Conservation (phyloP, 2,329 filamentous ascomycete genomes). For the Colletotrichum destructivum region DNA sequence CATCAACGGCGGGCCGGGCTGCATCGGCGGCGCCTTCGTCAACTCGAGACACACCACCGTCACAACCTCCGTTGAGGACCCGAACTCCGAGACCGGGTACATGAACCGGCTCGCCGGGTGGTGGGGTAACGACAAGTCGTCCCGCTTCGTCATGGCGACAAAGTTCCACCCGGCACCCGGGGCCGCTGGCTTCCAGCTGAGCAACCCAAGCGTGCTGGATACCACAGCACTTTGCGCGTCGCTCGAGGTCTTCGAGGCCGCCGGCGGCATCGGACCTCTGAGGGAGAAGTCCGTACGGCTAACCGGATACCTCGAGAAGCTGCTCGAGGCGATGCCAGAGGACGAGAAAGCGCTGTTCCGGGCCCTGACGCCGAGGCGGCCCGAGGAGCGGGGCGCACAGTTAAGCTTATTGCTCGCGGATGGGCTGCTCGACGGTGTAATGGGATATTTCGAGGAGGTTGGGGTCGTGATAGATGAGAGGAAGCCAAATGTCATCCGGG, state of each 20-base stretch:
- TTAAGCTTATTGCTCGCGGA: slow-evolving; percentile 77
- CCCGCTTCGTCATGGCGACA: slow-evolving; percentile 88
- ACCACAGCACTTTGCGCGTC: slow-evolving; percentile 79
- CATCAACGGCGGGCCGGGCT: slow-evolving; percentile 87
- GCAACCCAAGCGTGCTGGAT: slow-evolving; percentile 84
- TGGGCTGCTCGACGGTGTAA: slow-evolving; percentile 77
- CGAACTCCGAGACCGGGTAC: slow-evolving; percentile 63
- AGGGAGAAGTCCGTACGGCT: slow-evolving; percentile 77
- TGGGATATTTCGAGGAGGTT: slow-evolving; percentile 72
- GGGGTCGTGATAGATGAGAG: slow-evolving; percentile 86
- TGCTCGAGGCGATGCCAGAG: slow-evolving; percentile 61
- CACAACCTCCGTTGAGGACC: slow-evolving; percentile 54
- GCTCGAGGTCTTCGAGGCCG: slow-evolving; percentile 79
- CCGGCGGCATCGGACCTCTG: slow-evolving; percentile 73
- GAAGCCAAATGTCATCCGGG: slow-evolving; percentile 83
- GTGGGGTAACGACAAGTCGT: slow-evolving; percentile 87
- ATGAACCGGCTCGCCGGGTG: slow-evolving; percentile 82
- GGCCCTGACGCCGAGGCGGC: slow-evolving; percentile 77
- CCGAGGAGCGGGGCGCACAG: slow-evolving; percentile 80
- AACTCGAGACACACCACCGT: slow-evolving; percentile 81
- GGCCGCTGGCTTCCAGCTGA: slow-evolving; percentile 87
- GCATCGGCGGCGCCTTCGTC: slow-evolving; percentile 85
- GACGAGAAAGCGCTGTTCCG: slow-evolving; percentile 57
- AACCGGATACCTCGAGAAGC: slow-evolving; percentile 80
- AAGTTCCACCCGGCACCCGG: slow-evolving; percentile 83